Evolutionary conservation across 2,329 filamentous ascomycete species (phyloP).

Genomic region (Epichloe typhina): DNA sequence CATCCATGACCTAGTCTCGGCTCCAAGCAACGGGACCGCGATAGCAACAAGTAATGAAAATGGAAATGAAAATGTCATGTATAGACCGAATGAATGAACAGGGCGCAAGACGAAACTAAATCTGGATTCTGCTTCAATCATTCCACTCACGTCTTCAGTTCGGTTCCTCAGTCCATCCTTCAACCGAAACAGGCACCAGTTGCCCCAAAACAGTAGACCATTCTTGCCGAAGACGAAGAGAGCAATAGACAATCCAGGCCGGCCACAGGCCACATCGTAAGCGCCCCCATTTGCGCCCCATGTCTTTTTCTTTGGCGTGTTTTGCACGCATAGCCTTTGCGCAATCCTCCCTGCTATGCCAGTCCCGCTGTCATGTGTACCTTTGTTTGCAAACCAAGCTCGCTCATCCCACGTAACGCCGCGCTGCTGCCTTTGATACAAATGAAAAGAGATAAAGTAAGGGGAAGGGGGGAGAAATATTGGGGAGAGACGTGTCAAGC

Average conservation of each 20-base stretch:
- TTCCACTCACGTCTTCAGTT: not conserved
- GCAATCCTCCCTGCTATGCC: not conserved
- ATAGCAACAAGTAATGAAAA: no score
- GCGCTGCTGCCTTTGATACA: slow-evolving; percentile 12
- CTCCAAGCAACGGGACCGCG: no score
- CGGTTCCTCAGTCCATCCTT: not conserved
- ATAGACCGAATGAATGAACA: not conserved
- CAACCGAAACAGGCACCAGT: not conserved
- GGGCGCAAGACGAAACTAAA: not conserved
- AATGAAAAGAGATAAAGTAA: slow-evolving; percentile 1
- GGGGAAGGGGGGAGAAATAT: no score
- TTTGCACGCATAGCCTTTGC: no score
- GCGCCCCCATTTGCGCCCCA: not conserved
- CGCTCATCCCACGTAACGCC: slow-evolving; percentile 8
- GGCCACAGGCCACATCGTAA: not conserved
- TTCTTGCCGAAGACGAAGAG: not conserved
- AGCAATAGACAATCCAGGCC: not conserved
- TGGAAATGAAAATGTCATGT: not conserved
- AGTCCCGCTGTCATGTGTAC: not conserved
- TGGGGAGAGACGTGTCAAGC: not conserved
- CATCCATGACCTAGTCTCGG: no score
- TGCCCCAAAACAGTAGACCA: not conserved
- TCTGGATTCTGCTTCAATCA: no score
- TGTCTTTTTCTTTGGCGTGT: no score
- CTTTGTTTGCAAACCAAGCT: not conserved